Evolutionary conservation across 306 rosid species (phyloP).

Genomic region (Prunus salicina): DNA sequence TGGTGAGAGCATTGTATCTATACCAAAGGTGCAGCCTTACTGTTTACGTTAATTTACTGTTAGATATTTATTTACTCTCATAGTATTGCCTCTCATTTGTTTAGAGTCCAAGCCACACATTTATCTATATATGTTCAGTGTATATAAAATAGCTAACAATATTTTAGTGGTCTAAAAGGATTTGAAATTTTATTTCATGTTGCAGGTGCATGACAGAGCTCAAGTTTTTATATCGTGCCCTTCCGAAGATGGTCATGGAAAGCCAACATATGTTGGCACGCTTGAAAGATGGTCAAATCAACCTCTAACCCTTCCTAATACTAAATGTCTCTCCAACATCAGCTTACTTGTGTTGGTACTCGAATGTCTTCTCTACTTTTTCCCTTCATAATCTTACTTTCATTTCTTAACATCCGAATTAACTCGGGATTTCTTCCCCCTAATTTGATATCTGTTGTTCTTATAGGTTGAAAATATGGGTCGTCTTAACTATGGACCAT

Average conservation of each 20-base stretch:
- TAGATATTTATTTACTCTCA: background rate
- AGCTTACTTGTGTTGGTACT: conserved; percentile 71
- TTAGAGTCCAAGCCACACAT: background rate
- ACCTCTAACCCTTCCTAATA: conserved; percentile 57
- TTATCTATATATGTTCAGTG: background rate
- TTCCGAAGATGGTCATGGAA: conserved; percentile 38
- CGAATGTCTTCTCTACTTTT: conserved; percentile 4
- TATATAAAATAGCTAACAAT: background rate
- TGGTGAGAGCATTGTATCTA: conserved; percentile 43
- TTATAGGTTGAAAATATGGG: conserved; percentile 93
- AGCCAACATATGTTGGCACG: conserved; percentile 67
- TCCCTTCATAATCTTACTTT: conserved; percentile 2
- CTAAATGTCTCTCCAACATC: conserved; percentile 49
- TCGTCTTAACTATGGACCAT: conserved; percentile 76
- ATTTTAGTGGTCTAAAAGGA: conserved; percentile 7
- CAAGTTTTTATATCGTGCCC: conserved; percentile 76
- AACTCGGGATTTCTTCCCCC: background rate
- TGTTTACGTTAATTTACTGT: background rate
- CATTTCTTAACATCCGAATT: background rate
- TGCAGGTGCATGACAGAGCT: conserved; percentile 96
- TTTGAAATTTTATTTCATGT: conserved; percentile 1
- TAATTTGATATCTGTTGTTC: conserved; percentile 14
- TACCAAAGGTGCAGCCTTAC: conserved; percentile 56
- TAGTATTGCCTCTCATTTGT: background rate
- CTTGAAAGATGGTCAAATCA: conserved; percentile 70